Evolutionary conservation across 768 basidiomycete genomes (phyloP), one percentile per base, ranked within the genome.

Genomic region (Rhodotorula graminis): DNA sequence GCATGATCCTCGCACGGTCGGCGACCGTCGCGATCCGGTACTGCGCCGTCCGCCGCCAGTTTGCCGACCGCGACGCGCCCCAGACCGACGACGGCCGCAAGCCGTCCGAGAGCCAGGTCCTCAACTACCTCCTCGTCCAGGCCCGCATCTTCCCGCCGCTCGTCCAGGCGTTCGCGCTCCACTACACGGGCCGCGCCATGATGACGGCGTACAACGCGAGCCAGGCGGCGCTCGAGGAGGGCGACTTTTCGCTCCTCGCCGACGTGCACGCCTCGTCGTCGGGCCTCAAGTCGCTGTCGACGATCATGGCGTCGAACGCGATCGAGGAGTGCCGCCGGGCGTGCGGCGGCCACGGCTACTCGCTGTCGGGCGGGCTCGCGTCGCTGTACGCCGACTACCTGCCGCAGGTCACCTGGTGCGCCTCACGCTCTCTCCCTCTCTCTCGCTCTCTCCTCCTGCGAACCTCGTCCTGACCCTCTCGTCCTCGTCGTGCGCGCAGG

Each of bases 81-180:
- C 66, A 67, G 25, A 65, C 67, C 31, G 75, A 77, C 33, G 71
- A 72, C 47, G 72, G 72, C 19, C 65, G 60, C 29, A 53, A 75
- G 71, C 71, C 71, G 8, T 64, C 63, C 69, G 78, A 78, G 61
- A 70, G 57, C 9, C 72, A 67, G n/a, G 77, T 79, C 23, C 58
- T 79, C 52, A 78, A 79, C 77, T 80, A 80, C 72, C 76, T 74
- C 52, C 73, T 78, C 67, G 79, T 80, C 27, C 79, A 80, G 62
- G 73, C 71, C 19, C 61, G 70, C 62, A 68, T 79, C 64, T 73
- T 74, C 68, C 70, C 72, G 27, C 72, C 71, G 9, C 72, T 77
- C 63, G 69, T 74, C 16, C 75, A 69, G 61, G 69, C 72, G 16
- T 64, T 73, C 72, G 73, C 76, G 27, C 58, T 67, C 42, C 65